A percentile compares a stretch with the other conserved stretches of the same genome.
Conservation (phyloP, 495 filamentous ascomycete species). For the Xeromyces bisporus region DNA sequence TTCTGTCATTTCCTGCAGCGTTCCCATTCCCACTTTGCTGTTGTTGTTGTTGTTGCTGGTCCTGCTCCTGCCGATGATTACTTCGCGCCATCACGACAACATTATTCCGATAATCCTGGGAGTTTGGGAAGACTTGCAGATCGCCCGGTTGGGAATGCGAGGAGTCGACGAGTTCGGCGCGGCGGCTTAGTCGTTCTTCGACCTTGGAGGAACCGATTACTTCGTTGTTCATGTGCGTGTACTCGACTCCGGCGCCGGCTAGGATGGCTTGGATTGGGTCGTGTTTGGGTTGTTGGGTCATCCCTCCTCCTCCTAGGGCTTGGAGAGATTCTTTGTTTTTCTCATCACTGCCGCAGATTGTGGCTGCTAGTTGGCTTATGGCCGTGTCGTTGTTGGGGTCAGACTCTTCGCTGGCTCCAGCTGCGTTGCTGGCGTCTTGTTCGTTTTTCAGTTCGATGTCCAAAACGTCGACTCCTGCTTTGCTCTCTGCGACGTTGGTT, state of each 20-base stretch:
- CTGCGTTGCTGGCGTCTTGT: conserved; percentile 20
- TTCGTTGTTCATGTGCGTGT: conserved; percentile 92
- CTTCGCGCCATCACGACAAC: background rate
- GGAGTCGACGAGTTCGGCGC: conserved; percentile 48
- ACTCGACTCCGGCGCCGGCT: conserved; percentile 74
- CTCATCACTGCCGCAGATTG: conserved; percentile 43
- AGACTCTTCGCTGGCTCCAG: conserved; percentile 37
- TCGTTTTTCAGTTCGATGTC: conserved; percentile 49
- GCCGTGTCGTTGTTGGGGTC: too few relatives aligned
- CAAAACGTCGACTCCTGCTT: conserved; percentile 63
- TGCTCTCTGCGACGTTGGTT: conserved; percentile 88
- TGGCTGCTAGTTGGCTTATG: conserved; percentile 59
- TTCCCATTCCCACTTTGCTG: background rate
- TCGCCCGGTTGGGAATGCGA: conserved; percentile 32
- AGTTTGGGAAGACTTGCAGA: conserved; percentile 32
- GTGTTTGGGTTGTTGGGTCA: conserved; percentile 28
- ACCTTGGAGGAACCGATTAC: conserved; percentile 79
- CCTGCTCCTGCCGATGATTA: too few relatives aligned
- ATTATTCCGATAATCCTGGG: conserved; percentile 7
- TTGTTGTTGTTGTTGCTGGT: too few relatives aligned
- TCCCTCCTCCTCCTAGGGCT: conserved; percentile 5
- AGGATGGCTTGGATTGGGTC: conserved; percentile 85
- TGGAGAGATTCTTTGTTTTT: conserved; percentile 17
- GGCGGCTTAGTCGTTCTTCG: conserved; percentile 60
- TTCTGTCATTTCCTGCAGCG: conserved; percentile 5